Conservation (phyloP, 2,329 filamentous ascomycete species). For the Colletotrichum karsti region DNA sequence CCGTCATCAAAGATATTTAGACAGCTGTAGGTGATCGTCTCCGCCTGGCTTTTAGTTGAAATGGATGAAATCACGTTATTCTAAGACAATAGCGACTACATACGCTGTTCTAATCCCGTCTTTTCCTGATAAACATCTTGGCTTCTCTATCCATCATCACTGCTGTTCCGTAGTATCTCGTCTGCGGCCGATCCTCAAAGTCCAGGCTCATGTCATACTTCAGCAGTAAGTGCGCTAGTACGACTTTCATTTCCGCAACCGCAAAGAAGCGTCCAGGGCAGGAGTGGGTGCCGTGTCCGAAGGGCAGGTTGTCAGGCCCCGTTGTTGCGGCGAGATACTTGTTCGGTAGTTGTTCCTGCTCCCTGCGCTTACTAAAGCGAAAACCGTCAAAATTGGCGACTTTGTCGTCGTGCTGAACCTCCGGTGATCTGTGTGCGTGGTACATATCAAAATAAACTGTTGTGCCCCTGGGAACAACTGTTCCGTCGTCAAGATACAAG, state of each 20-base stretch:
- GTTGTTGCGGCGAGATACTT: slow-evolving; percentile 33
- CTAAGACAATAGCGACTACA: too few relatives aligned
- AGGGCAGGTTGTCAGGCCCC: slow-evolving; percentile 39
- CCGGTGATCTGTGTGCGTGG: background rate
- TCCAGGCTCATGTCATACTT: slow-evolving; percentile 35
- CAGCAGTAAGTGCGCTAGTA: slow-evolving; percentile 36
- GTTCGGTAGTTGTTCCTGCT: background rate
- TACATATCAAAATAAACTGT: slow-evolving; percentile 17
- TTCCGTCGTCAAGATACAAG: background rate
- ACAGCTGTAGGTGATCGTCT: too few relatives aligned
- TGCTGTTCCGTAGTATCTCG: background rate
- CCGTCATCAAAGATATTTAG: too few relatives aligned
- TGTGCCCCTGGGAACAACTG: background rate
- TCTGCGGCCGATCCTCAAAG: background rate
- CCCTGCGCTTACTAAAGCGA: background rate
- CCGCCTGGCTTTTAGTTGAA: too few relatives aligned
- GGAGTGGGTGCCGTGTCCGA: slow-evolving; percentile 49
- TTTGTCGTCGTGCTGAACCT: background rate
- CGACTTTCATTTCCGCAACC: slow-evolving; percentile 47
- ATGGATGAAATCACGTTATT: too few relatives aligned
- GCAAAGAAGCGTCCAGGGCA: slow-evolving; percentile 54
- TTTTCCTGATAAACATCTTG: background rate
- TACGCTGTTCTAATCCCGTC: too few relatives aligned
- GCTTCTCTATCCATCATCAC: slow-evolving; percentile 1
- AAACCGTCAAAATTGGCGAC: background rate